Conservation (phyloP, 2,329 filamentous ascomycete species). For the Verticillium dahliae region DNA sequence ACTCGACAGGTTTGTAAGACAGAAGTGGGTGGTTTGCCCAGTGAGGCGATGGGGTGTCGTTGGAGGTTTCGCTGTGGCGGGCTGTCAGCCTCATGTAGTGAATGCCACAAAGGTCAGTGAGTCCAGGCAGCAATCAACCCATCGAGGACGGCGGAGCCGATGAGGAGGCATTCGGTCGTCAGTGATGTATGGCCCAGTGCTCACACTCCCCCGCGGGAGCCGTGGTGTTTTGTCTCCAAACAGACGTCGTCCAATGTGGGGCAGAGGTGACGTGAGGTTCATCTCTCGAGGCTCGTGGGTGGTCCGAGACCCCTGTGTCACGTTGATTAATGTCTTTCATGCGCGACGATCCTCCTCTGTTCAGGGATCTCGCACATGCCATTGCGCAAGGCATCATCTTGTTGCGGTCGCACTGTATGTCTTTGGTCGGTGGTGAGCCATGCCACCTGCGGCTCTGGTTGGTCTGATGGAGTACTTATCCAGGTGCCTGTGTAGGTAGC, state of each 20-base stretch:
- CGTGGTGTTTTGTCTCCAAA: background rate
- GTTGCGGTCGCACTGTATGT: background rate
- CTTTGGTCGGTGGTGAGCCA: background rate
- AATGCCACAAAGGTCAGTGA: too few species aligned
- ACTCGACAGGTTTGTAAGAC: background rate
- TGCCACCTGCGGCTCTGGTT: too few species aligned
- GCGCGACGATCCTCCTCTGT: background rate
- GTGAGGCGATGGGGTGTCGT: too few species aligned
- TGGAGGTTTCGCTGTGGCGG: too few species aligned
- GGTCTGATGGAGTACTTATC: too few species aligned
- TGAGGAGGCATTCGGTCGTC: background rate
- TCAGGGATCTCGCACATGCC: background rate
- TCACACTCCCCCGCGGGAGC: background rate
- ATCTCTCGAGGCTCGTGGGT: background rate
- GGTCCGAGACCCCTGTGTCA: background rate
- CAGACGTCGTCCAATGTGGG: background rate
- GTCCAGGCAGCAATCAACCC: too few species aligned
- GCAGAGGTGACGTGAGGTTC: background rate
- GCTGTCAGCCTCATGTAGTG: too few species aligned
- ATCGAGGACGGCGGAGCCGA: background rate
- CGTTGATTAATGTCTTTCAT: background rate
- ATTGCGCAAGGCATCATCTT: background rate
- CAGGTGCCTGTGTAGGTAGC: too few species aligned
- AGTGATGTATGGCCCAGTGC: background rate
- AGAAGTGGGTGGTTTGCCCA: too few species aligned